Evolutionary conservation across 1,284 basidiomycete species (phyloP).

Genomic region (Laetiporus sulphureus): DNA sequence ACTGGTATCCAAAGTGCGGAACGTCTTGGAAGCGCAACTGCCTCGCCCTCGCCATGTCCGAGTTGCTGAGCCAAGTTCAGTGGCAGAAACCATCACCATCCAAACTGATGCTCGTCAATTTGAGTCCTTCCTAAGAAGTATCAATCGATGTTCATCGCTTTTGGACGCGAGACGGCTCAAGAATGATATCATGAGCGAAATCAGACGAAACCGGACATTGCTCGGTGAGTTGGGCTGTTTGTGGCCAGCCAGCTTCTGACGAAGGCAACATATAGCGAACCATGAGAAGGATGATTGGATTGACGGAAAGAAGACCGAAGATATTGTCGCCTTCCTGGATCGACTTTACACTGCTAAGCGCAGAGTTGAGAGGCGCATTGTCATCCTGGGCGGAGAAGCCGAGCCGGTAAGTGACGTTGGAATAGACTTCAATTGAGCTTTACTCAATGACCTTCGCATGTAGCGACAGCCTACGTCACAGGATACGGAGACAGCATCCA

Average conservation of each 20-base stretch:
- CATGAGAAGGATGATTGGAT: constrained; percentile 84
- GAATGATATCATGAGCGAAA: constrained; percentile 86
- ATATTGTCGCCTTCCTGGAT: constrained; percentile 82
- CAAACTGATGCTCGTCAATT: constrained; percentile 77
- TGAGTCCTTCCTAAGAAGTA: constrained; percentile 83
- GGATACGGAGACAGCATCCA: constrained; percentile 20
- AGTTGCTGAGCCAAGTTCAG: constrained; percentile 27
- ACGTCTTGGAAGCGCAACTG: constrained; percentile 76
- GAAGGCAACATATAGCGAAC: constrained; percentile 42
- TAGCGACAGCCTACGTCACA: constrained; percentile 21
- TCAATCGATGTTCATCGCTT: constrained; percentile 74
- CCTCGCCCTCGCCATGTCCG: constrained; percentile 43
- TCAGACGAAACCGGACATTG: constrained; percentile 66
- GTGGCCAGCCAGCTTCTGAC: constrained; percentile 1
- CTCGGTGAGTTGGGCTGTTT: constrained; percentile 44
- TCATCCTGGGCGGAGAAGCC: constrained; percentile 66
- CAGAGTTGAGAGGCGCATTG: constrained; percentile 81
- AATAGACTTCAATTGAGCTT: constrained; percentile 2
- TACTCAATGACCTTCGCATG: neutral
- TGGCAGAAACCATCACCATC: constrained; percentile 67
- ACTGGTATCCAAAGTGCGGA: constrained; percentile 78
- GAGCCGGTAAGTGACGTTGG: constrained; percentile 40
- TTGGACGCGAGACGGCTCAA: constrained; percentile 86
- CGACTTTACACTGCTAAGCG: constrained; percentile 84
- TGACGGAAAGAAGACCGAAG: constrained; percentile 74